Percentiles rank a stretch among this genome's conserved stretches.
Evolutionary conservation across 768 basidiomycete species (phyloP).

Genomic region (Rickenella mellea): DNA sequence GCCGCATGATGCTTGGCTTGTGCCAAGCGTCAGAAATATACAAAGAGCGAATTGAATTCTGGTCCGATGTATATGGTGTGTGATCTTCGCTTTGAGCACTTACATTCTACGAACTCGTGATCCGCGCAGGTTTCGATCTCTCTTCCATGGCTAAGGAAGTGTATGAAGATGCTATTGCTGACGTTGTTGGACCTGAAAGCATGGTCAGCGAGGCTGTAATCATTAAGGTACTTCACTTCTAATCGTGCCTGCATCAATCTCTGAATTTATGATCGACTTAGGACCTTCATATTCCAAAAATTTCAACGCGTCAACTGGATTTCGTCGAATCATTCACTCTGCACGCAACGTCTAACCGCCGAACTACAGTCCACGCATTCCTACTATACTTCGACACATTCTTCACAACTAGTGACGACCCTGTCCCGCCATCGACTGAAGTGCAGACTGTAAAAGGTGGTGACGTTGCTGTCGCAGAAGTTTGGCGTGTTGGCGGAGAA

Average conservation of each 20-base stretch:
- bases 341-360: conserved; percentile 47
- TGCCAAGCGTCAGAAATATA: conserved; percentile 68
- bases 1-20: conserved; percentile 73
- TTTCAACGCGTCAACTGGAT: conserved; percentile 64
- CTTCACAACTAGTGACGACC: conserved; percentile 57
- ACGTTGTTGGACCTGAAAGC: conserved; percentile 59
- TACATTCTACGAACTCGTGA: background rate
- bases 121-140: conserved; percentile 70
- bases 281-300: conserved; percentile 67
- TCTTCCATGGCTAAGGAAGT: conserved; percentile 68
- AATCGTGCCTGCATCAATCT: conserved; percentile 1
- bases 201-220: conserved; percentile 52
- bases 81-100: background rate
- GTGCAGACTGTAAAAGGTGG: conserved; percentile 54
- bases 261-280: conserved; percentile 18
- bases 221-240: conserved; percentile 49
- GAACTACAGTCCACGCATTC: conserved; percentile 66
- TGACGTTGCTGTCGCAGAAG: conserved; percentile 54
- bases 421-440: conserved; percentile 38
- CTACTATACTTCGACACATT: conserved; percentile 94
- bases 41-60: conserved; percentile 81
- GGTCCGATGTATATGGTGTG: conserved; percentile 86
- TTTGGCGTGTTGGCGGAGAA: conserved; percentile 72
- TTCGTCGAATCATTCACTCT: conserved; percentile 75
- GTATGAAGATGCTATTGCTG: conserved; percentile 77